Evolutionary conservation across 2,329 filamentous ascomycete species (phyloP), one percentile per base, ranked within the genome.

Genomic region (Lasiodiplodia sp.): DNA sequence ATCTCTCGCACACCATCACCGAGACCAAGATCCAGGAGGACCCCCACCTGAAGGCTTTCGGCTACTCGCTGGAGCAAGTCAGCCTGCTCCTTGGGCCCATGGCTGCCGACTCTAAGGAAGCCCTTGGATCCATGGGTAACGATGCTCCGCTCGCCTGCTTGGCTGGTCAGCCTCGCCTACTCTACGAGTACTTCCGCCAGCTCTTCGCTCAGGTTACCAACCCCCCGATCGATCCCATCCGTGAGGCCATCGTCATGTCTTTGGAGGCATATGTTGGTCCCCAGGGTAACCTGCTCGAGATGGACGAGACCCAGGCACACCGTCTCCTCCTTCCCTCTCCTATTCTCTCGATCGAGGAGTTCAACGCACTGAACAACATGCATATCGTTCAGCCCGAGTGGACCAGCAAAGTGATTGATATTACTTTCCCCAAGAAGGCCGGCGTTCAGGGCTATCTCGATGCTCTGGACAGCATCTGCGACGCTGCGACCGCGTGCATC

Each of bases 151-250:
- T 98, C 71, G 95, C 95, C 66, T 97, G 94, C 80, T 86, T 98
- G 78, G 92, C 95, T n/a, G 88, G 92, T 72, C 92, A 94, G 71
- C 94, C 95, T 73, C 92, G 94, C 73, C 86, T 97, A 66, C 87
- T 97, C 23, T 97, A 92, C 80, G 95, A 97, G 81, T 98, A 98
- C 83, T 98, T 98, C 90, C 90, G 95, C 71, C 93, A 98, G 84
- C 90, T 98, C 53, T 98, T 98, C 80, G 95, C 95, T 11, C 95
- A 98, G 83, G 95, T 98, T 79, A 98, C 95, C 71, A 98, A 98
- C 81, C 95, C 95, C 73, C 95, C 95, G 16, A 98, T 98, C 77
- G 95, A 98, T 77, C 95, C 95, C 38, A 98, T 98, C 75, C 88
- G 95, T 81, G 95, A 98, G 86, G 95, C 94, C 34, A 96, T 97